Evolutionary conservation across 805 yeast species (phyloP).

Genomic region (Wickerhamomyces silvicola): DNA sequence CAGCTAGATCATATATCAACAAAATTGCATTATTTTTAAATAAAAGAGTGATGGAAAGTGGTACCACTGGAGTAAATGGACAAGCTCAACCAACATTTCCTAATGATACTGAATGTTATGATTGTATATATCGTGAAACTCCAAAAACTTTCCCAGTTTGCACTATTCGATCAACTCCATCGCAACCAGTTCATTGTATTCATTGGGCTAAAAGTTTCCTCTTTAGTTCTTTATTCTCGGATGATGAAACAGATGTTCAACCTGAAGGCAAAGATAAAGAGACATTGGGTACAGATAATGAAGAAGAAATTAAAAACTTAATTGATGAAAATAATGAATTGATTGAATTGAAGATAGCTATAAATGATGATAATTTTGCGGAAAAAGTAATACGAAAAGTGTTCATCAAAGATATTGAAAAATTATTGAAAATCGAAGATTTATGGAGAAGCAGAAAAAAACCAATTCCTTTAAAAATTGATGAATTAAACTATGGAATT

Average conservation of each 20-base stretch:
- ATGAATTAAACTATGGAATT: constrained; percentile 12
- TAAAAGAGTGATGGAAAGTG: constrained; percentile 83
- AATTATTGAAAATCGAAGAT: constrained; percentile 62
- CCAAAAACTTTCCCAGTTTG: constrained; percentile 94
- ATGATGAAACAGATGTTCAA: constrained; percentile 24
- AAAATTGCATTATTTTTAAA: constrained; percentile 66
- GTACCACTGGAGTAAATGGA: constrained; percentile 93
- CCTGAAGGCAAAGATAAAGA: constrained; percentile 29
- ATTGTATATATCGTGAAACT: constrained; percentile 79
- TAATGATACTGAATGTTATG: constrained; percentile 82
- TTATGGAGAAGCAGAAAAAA: constrained; percentile 69
- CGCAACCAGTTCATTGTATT: constrained; percentile 91
- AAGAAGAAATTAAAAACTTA: constrained; percentile 57
- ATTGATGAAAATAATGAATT: constrained; percentile 65
- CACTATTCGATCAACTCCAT: constrained; percentile 94
- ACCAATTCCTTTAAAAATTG: constrained; percentile 57
- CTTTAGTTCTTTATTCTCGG: constrained; percentile 71
- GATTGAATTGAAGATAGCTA: constrained; percentile 38
- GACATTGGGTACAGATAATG: constrained; percentile 55
- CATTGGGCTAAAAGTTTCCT: constrained; percentile 96
- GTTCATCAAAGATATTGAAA: constrained; percentile 70
- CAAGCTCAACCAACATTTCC: constrained; percentile 91
- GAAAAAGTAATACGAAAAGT: constrained; percentile 49
- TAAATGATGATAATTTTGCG: constrained; percentile 27
- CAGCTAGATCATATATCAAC: constrained; percentile 88